phyloP scores from a whole-genome alignment of 352 stramenopile genomes.

The Globisporangium okanoganense region DNA sequence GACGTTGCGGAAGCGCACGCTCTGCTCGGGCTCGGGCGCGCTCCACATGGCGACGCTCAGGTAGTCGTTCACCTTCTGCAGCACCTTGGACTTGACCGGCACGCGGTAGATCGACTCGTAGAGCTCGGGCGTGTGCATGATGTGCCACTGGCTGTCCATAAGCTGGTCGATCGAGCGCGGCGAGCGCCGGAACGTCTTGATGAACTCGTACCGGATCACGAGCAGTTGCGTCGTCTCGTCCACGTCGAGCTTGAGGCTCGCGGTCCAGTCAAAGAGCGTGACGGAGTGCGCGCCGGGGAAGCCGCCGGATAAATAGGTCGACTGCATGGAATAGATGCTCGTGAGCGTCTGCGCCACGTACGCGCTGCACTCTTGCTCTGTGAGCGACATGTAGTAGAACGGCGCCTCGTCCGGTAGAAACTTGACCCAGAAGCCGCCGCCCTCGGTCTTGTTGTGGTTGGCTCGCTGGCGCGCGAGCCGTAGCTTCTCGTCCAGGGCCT shows the following conservation, averaged over 20 bases:
- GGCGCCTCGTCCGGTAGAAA: conserved; percentile 17
- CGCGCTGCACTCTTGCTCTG: conserved; percentile 24
- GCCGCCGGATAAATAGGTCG: neutral
- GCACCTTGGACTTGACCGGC: conserved; percentile 4
- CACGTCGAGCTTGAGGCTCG: conserved; percentile 1
- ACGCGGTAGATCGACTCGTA: conserved; percentile 7
- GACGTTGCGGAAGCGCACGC: conserved; percentile 2
- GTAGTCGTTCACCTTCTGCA: conserved; percentile 6
- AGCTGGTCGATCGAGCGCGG: neutral
- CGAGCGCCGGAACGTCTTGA: conserved; percentile 4
- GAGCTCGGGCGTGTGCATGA: neutral
- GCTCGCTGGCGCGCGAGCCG: neutral
- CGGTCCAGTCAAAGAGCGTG: conserved; percentile 1
- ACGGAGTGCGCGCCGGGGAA: neutral
- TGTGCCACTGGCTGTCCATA: conserved; percentile 2
- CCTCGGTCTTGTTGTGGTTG: neutral
- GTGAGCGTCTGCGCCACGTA: neutral
- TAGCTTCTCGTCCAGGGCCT: neutral
- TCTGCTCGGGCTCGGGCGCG: conserved; percentile 2
- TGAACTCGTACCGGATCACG: conserved; percentile 8
- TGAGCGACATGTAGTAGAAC: conserved; percentile 35
- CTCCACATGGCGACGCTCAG: conserved; percentile 10
- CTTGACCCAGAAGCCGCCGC: neutral
- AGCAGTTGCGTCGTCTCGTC: conserved; percentile 1
- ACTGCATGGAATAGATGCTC: neutral